Conservation (phyloP, 257 asterid species). For the Haberlea rhodopensis region DNA sequence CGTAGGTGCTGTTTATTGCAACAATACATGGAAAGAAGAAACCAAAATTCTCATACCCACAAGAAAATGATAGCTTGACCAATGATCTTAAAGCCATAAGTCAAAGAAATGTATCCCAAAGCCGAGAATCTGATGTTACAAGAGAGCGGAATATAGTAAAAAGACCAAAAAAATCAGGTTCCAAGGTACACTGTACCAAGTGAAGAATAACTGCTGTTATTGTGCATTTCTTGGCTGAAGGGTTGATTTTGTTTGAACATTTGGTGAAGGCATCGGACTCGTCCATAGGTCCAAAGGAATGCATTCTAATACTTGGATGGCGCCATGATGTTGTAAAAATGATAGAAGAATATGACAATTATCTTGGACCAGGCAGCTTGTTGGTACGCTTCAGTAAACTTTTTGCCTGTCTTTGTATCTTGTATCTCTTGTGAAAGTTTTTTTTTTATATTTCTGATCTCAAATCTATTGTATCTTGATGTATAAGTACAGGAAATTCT, state of each 20-base stretch:
- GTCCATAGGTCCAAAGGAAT: slow-evolving; percentile 48
- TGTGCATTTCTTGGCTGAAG: slow-evolving; percentile 4
- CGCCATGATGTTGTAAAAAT: slow-evolving; percentile 48
- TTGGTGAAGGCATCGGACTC: slow-evolving; percentile 46
- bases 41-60: slow-evolving; percentile 51
- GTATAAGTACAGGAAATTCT: slow-evolving; percentile 63
- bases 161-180: slow-evolving; percentile 68
- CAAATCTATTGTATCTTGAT: slow-evolving; percentile 20
- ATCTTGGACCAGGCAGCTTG: slow-evolving; percentile 53
- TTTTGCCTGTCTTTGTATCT: background rate
- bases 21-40: slow-evolving; percentile 70
- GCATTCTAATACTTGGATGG: slow-evolving; percentile 56
- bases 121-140: slow-evolving; percentile 44
- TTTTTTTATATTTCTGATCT: background rate
- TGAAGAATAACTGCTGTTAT: slow-evolving; percentile 21
- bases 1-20: slow-evolving; percentile 79
- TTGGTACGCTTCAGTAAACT: slow-evolving; percentile 28
- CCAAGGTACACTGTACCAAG: slow-evolving; percentile 54
- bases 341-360: slow-evolving; percentile 57
- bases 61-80: slow-evolving; percentile 35
- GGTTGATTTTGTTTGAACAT: slow-evolving; percentile 13
- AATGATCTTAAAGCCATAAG: slow-evolving; percentile 40
- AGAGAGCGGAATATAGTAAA: slow-evolving; percentile 67
- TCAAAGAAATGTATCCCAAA: slow-evolving; percentile 34
- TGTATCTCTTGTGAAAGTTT: background rate